Percentiles rank a stretch among this genome's conserved stretches.
phyloP scores from a whole-genome alignment of 495 filamentous ascomycete species.

The Hyaloscypha hepaticicola region DNA sequence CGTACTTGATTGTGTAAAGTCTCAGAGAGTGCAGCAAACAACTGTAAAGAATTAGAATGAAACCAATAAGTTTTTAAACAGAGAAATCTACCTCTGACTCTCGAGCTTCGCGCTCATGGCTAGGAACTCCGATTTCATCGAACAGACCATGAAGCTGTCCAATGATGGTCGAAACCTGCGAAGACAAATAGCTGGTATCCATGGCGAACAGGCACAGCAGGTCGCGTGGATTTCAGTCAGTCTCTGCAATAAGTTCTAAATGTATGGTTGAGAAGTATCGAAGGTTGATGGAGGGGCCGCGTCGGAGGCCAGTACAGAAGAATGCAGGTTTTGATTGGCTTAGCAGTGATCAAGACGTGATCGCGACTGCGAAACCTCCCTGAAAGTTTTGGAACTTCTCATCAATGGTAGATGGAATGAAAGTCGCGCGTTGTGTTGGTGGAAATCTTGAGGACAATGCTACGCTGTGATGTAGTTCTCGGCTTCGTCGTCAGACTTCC shows the following conservation, averaged over 20 bases:
- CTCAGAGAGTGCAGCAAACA: slow-evolving; percentile 84
- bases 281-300: not conserved
- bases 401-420: slow-evolving; percentile 26
- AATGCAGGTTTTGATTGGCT: slow-evolving; percentile 7
- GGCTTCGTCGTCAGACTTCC: not conserved
- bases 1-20: slow-evolving; percentile 83
- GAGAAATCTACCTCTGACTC: slow-evolving; percentile 71
- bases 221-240: not conserved
- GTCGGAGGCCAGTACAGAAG: not conserved
- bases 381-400: slow-evolving; percentile 9
- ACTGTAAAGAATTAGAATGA: slow-evolving; percentile 49
- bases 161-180: slow-evolving; percentile 91
- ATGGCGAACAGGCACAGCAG: slow-evolving; percentile 44
- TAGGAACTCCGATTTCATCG: slow-evolving; percentile 91
- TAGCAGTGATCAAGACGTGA: slow-evolving; percentile 26
- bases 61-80: not conserved
- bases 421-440: slow-evolving; percentile 18
- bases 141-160: slow-evolving; percentile 88
- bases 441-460: not conserved
- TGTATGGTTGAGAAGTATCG: slow-evolving; percentile 6
- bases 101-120: slow-evolving; percentile 82
- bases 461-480: not conserved
- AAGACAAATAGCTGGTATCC: slow-evolving; percentile 88
- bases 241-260: not conserved
- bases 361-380: slow-evolving; percentile 29